A percentile compares a stretch with the other conserved stretches of the same genome.
phyloP scores from a whole-genome alignment of 805 yeast genomes.

The Dipodascus geniculatus region DNA sequence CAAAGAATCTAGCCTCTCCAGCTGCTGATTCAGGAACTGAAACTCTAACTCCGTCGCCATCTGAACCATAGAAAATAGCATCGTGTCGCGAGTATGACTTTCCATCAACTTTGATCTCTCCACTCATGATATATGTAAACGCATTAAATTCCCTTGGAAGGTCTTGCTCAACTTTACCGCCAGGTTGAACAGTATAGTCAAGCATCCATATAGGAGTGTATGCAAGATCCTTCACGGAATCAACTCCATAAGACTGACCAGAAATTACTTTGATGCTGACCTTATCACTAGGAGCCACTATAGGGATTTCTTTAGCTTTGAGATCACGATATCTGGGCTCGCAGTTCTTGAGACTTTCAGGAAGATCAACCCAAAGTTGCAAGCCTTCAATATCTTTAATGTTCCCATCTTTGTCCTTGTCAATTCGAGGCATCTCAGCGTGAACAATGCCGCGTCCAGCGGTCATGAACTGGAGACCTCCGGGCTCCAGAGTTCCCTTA shows the following conservation, averaged over 20 bases:
- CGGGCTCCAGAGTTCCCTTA: constrained; percentile 63
- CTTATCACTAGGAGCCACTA: constrained; percentile 51
- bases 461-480: constrained; percentile 89
- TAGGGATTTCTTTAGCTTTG: constrained; percentile 57
- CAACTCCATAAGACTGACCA: constrained; percentile 66
- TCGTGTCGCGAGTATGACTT: constrained; percentile 11
- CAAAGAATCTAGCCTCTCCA: constrained; percentile 11
- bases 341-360: constrained; percentile 45
- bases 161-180: constrained; percentile 51
- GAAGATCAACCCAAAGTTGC: constrained; percentile 85
- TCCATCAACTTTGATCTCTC: constrained; percentile 16
- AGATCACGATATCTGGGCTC: constrained; percentile 74
- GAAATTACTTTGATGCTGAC: constrained; percentile 54
- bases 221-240: constrained; percentile 62
- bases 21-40: constrained; percentile 13
- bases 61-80: constrained; percentile 14
- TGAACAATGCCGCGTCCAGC: constrained; percentile 85
- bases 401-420: constrained; percentile 22
- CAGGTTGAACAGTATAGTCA: constrained; percentile 53
- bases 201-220: constrained; percentile 73
- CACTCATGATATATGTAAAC: constrained; percentile 19
- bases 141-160: constrained; percentile 39
- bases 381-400: constrained; percentile 45
- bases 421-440: constrained; percentile 68
- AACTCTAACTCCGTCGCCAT: constrained; percentile 18